Percentiles rank a stretch among this genome's conserved stretches.
These are phyloP conservation scores for Quercus alba DNA, from an alignment of 306 rosid genomes.

Conservation along the genomic window DNA sequence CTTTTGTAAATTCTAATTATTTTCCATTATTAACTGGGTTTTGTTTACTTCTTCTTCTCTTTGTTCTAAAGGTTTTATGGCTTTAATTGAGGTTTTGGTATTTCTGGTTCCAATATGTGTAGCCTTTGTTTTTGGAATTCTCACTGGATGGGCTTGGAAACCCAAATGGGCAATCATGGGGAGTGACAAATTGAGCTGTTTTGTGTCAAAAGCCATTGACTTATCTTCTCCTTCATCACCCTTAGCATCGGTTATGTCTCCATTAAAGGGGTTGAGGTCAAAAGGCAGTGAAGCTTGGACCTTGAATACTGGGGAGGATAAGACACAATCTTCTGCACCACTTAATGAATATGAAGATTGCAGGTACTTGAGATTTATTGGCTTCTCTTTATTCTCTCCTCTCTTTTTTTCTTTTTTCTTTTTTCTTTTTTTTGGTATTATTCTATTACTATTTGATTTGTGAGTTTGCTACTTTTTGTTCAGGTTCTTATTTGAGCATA, in stretches of 20 bases:
- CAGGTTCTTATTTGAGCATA: background rate
- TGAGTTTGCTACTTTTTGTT: background rate
- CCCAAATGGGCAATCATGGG: constrained; percentile 46
- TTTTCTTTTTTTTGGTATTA: background rate
- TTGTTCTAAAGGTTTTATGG: constrained; percentile 1
- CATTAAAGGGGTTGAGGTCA: constrained; percentile 19
- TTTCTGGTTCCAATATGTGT: constrained; percentile 34
- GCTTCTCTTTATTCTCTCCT: background rate
- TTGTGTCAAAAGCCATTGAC: constrained; percentile 35
- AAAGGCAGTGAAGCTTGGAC: constrained; percentile 21
- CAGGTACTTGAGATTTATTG: constrained; percentile 31
- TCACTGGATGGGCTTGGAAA: constrained; percentile 54
- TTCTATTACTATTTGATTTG: background rate
- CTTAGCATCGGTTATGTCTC: background rate
- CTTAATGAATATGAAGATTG: constrained; percentile 18
- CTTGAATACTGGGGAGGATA: constrained; percentile 12
- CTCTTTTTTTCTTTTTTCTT: background rate
- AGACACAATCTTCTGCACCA: constrained; percentile 11
- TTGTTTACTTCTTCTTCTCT: background rate
- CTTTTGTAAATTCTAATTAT: background rate
- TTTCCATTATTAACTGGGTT: background rate
- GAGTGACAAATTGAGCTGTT: constrained; percentile 27
- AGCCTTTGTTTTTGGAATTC: constrained; percentile 37
- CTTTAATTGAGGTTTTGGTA: constrained; percentile 20
- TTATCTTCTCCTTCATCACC: constrained; percentile 28